These are phyloP conservation scores for Botryosphaeria dothidea DNA, from an alignment of 2,329 filamentous ascomycete genomes.

Conservation along the genomic window DNA sequence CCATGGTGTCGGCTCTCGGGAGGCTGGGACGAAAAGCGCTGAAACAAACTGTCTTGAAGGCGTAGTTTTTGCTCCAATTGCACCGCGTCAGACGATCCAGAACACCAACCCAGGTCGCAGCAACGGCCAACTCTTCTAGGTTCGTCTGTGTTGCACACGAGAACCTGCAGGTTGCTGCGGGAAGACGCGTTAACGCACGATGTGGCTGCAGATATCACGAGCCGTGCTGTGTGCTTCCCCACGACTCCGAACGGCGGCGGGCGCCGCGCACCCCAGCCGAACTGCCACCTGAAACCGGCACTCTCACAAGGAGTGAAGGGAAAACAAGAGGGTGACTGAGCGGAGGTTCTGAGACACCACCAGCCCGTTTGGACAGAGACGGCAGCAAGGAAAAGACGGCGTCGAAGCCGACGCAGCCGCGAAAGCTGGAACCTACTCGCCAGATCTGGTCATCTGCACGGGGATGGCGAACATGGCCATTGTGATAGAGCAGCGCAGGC, in stretches of 20 bases:
- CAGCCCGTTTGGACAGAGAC: neutral
- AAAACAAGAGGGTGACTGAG: neutral
- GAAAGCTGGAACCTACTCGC: no score
- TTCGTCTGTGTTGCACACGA: neutral
- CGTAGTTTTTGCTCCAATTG: neutral
- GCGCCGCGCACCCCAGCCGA: neutral
- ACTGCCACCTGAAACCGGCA: neutral
- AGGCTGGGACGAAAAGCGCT: conserved; percentile 4
- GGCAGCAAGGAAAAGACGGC: neutral
- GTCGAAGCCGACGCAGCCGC: neutral
- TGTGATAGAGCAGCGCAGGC: neutral
- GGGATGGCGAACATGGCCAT: neutral
- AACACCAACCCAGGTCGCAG: neutral
- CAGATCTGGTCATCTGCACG: conserved; percentile 5
- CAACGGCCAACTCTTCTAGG: neutral
- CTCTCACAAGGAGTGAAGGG: neutral
- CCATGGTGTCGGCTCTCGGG: neutral
- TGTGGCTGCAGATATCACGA: conserved; percentile 15
- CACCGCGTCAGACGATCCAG: neutral
- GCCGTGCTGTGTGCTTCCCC: conserved; percentile 7
- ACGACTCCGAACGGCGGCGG: neutral
- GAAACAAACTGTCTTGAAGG: conserved; percentile 3
- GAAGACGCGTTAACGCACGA: conserved; percentile 11
- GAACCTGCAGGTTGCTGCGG: conserved; percentile 2
- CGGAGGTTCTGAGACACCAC: conserved; percentile 7